Evolutionary conservation across 2,329 filamentous ascomycete species (phyloP), one percentile per base, ranked within the genome.

Genomic region (Arthrobotrys sinensis): DNA sequence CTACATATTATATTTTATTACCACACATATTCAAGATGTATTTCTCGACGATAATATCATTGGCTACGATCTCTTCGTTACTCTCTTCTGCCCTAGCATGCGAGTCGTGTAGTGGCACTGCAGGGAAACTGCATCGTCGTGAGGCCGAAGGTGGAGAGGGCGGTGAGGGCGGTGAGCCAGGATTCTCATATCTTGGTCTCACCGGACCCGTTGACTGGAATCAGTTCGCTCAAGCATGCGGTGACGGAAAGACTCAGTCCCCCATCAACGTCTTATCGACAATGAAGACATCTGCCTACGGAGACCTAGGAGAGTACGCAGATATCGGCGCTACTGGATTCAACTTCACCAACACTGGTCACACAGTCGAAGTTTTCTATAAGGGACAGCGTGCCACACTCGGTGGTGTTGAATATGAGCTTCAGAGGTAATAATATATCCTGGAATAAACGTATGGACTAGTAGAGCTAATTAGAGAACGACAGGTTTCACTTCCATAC

Each of bases 281-380:
- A 6, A 65, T 83, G 8, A 34, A 85, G 4, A 68, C 80, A 81
- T 83, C 85, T 67, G 80, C 81, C 0, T 80, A 81, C 12, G 81
- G 87, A 14, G 62, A 76, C 0, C 80, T 84, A 80, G 75, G 75
- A 77, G 83, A 48, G 83, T 89, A 87, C 48, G 85, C 80, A 5
- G 28, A 84, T 55, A 81, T 82, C 16, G 83, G 84, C 52, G 67
- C 67, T 11, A 55, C 67, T 40, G 85, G 83, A 3, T 85, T 86
- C 57, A 84, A 85, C 43, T 88, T 89, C 69, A 87, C 89, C 83
- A 89, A 90, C 82, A 85, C 89, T 10, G 88, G 88, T 55, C 88
- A 87, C 28, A 90, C 88, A 0, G 85, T 90, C 65, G 87, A 89
- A 84, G 86, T 89, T 71, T 84, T 89, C 34, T 86, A 87, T 71